Evolutionary conservation across 2,329 filamentous ascomycete genomes (phyloP), one percentile per base, ranked within the genome.

Genomic region (Dryadomyces quercivorus): DNA sequence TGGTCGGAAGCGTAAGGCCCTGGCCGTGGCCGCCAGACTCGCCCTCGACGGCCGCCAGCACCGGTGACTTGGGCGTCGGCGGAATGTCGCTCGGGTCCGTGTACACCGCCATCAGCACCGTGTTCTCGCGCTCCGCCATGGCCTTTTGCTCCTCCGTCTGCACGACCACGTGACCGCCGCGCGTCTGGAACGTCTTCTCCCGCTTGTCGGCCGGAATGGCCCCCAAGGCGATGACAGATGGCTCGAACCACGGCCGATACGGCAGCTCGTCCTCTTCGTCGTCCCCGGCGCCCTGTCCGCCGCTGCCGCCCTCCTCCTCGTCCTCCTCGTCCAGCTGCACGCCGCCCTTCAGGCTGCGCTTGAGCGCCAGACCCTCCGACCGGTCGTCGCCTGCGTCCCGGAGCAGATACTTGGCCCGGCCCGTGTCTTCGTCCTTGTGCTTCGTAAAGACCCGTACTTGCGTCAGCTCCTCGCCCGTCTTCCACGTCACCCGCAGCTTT

Each of bases 331-430:
- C 57, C 3, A 55, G 18, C 21, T 16, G 16, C 16, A 16, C 49
- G 22, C 43, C 47, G 18, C 78, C 76, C 0, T 75, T 71, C 8
- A 74, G 70, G 48, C 75, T 72, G 59, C 76, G 74, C 61, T 82
- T 84, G 52, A 84, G 70, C 61, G 85, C 81, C 72, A 85, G 82
- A 50, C 86, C 84, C 63, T 88, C 87, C 5, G 81, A 82, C 51
- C 82, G 81, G 62, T 88, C 84, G 64, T 90, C 86, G 34, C 78
- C 78, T 4, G 84, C 84, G 65, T 90, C 85, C 50, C 81, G 80
- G 44, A 84, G 77, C 75, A 88, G 82, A 62, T 81, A 85, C 54
- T 76, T 74, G 53, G 80, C 78, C 54, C 85, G 77, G 53, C 82
- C 84, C 55, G 82, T 75, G 60, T 88, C 84, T 63, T 90, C 86